Base-by-base conservation (phyloP, 768 basidiomycete species). In the Cantharellus cinnabarinus region DNA sequence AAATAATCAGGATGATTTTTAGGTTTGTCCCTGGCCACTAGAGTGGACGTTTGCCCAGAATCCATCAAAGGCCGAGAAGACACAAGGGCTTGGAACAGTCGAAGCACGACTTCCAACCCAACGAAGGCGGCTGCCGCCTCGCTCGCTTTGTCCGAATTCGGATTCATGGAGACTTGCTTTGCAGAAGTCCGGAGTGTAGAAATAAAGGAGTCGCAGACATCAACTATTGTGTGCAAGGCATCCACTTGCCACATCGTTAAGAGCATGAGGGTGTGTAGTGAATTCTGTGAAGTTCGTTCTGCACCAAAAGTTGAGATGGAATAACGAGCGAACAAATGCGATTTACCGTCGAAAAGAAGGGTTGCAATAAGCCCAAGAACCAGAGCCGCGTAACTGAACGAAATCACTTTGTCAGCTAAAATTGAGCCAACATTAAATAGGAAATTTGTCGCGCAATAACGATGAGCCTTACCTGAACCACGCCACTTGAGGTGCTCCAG, bases 21-120 rank as follows among this genome's bases (percentile, higher is more conserved):
- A 66, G 79, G 79, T 68, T 86, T 86, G 70, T 89, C 89, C 14
- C 81, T 79, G 15, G 82, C 82, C 44, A 79, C 71, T 14, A 85
- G 75, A 40, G 85, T 70, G 2, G 75, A 67, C 0, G 89, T 93
- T 70, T 98, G 93, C 2, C 80, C 77, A 4, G 89, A 86, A 60
- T 97, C 91, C 58, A 90, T 76, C 35, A 94, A 73, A 7, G 85
- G 77, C 64, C 86, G 86, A 37, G 87, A 78, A 1, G 85, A 82
- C 35, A 89, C 75, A 50, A 98, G 73, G 5, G 84, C 79, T 60
- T 79, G 75, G 48, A 97, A 71, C 50, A 94, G 74, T 63, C 85
- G 80, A 42, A 94, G 73, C 0, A 82, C 81, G 50, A 89, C 80
- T 69, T 89, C 90, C 56, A 93, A 69, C 4, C 83, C 88, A 50